A percentile compares a stretch with the other conserved stretches of the same genome.
These are phyloP conservation scores for Eremochloa ophiuroides DNA, from an alignment of 176 grass and related monocot species.

Conservation along the genomic window DNA sequence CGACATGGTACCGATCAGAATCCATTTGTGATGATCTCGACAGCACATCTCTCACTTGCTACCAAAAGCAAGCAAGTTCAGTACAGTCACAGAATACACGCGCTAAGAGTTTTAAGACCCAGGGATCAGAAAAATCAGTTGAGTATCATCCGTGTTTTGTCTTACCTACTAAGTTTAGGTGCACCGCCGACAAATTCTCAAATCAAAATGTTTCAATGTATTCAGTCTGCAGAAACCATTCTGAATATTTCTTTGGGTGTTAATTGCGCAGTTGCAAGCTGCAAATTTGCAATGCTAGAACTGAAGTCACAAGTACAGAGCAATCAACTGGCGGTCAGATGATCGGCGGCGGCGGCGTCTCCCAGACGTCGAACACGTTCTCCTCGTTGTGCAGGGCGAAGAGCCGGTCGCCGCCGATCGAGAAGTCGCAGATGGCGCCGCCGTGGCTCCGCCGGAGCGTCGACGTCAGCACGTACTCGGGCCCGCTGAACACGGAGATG, in stretches of 20 bases:
- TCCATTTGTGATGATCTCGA: constrained; percentile 28
- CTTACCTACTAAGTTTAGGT: not conserved
- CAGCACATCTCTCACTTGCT: constrained; percentile 9
- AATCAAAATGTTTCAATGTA: not conserved
- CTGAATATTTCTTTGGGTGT: constrained; percentile 4
- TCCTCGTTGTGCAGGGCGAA: constrained; percentile 94
- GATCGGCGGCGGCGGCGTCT: constrained; percentile 78
- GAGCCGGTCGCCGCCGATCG: constrained; percentile 83
- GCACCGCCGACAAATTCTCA: not conserved
- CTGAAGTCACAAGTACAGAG: no score
- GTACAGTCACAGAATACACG: not conserved
- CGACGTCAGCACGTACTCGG: constrained; percentile 78
- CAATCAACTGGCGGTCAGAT: constrained; percentile 52
- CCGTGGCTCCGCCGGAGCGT: constrained; percentile 76
- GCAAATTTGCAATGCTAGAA: not conserved
- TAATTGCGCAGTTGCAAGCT: not conserved
- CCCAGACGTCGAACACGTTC: constrained; percentile 98
- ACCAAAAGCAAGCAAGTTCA: not conserved
- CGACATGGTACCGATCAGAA: not conserved
- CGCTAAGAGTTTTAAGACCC: not conserved
- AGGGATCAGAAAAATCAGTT: not conserved
- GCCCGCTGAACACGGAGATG: constrained; percentile 91
- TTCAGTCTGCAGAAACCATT: constrained; percentile 9
- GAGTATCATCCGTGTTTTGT: not conserved
- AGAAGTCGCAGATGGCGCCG: constrained; percentile 93